Conservation (phyloP, 768 basidiomycete genomes). For the Dioszegia aurantiaca region DNA sequence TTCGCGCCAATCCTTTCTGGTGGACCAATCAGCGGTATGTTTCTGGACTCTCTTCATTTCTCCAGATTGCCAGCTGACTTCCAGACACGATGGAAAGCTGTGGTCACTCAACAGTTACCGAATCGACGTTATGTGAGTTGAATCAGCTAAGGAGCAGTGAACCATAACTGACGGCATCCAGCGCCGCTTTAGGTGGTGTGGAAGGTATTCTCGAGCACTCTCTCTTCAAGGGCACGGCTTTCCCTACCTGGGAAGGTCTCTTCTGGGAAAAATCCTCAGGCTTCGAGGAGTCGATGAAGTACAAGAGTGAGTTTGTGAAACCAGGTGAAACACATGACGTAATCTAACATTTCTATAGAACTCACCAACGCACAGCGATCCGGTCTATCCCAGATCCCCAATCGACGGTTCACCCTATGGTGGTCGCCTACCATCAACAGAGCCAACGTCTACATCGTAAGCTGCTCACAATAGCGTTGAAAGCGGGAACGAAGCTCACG, state of each 20-base stretch:
- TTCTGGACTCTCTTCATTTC: background rate
- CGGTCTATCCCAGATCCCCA: constrained; percentile 75
- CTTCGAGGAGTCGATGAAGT: constrained; percentile 66
- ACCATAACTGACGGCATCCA: constrained; percentile 48
- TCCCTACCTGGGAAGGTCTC: constrained; percentile 96
- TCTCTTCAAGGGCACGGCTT: constrained; percentile 86
- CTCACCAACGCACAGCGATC: constrained; percentile 97
- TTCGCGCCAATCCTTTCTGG: constrained; percentile 87
- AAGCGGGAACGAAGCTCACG: constrained; percentile 57
- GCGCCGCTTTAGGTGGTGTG: constrained; percentile 65
- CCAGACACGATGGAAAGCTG: constrained; percentile 78
- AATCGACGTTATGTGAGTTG: constrained; percentile 60
- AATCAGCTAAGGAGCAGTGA: background rate
- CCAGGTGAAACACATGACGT: background rate
- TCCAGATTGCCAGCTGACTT: background rate
- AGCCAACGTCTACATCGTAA: constrained; percentile 68
- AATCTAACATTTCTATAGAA: constrained; percentile 20
- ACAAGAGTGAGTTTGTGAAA: constrained; percentile 38
- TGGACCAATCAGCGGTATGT: constrained; percentile 87
- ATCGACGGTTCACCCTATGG: constrained; percentile 98
- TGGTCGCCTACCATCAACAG: constrained; percentile 99
- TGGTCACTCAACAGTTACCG: constrained; percentile 99
- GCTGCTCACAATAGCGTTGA: background rate
- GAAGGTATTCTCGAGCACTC: constrained; percentile 83
- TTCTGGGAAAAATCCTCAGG: constrained; percentile 78